phyloP scores from a whole-genome alignment of 805 yeast species.

The Monosporozyma aerobia region DNA sequence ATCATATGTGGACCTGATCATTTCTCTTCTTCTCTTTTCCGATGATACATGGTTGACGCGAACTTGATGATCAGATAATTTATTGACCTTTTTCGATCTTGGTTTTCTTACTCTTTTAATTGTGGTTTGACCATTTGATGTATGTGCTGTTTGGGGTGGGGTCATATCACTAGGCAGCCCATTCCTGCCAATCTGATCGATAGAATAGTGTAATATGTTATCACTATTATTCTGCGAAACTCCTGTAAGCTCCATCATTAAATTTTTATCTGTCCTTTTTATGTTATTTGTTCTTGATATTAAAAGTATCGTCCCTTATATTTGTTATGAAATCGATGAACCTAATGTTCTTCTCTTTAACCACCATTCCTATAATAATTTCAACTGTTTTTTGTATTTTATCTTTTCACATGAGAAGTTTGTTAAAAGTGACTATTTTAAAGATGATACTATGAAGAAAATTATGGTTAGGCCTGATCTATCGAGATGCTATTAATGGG shows the following conservation, averaged over 20 bases:
- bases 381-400: background rate
- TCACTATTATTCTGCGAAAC: background rate
- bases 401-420: background rate
- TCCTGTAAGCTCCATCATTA: background rate
- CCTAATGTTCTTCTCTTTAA: background rate
- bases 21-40: conserved; percentile 80
- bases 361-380: background rate
- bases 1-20: conserved; percentile 76
- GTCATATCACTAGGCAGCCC: background rate
- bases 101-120: conserved; percentile 7
- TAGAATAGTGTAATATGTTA: background rate
- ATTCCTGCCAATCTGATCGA: background rate
- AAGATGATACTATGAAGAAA: background rate
- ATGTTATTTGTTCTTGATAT: too few species aligned
- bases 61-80: conserved; percentile 29
- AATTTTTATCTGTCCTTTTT: background rate
- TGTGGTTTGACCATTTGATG: background rate
- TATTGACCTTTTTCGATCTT: conserved; percentile 6
- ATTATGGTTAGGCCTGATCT: background rate
- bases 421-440: background rate
- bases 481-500: background rate
- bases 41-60: conserved; percentile 71
- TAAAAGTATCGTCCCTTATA: too few species aligned
- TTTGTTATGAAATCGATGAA: background rate
- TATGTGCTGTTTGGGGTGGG: background rate